Conservation (phyloP, 1,284 basidiomycete species). For the Trametes hirsuta region DNA sequence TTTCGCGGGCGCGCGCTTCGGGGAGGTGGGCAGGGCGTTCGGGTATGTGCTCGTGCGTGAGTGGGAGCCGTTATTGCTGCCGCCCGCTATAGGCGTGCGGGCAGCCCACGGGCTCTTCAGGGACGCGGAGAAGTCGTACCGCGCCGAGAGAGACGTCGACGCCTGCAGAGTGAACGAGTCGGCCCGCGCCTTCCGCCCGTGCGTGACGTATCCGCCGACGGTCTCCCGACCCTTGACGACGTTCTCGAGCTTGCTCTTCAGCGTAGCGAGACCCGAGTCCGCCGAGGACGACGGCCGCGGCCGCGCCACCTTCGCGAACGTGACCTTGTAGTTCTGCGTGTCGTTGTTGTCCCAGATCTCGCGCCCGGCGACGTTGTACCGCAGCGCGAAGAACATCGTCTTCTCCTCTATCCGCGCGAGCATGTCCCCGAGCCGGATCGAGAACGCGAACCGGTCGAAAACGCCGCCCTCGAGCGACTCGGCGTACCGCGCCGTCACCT, state of each 20-base stretch:
- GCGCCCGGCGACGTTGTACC: slow-evolving; percentile 73
- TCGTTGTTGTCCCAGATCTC: slow-evolving; percentile 94
- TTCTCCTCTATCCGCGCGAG: slow-evolving; percentile 81
- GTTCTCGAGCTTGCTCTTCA: slow-evolving; percentile 59
- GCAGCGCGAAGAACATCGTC: slow-evolving; percentile 81
- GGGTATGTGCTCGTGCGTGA: slow-evolving; percentile 44
- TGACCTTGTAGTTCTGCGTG: slow-evolving; percentile 79
- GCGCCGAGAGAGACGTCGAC: slow-evolving; percentile 44
- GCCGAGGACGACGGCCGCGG: slow-evolving; percentile 27
- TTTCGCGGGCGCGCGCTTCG: slow-evolving; percentile 41
- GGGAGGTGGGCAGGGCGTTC: slow-evolving; percentile 25
- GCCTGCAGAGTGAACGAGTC: slow-evolving; percentile 36
- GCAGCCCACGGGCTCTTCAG: slow-evolving; percentile 48
- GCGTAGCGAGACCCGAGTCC: slow-evolving; percentile 43
- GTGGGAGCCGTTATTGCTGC: slow-evolving; percentile 28
- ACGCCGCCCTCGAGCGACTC: slow-evolving; percentile 61
- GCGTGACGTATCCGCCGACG: slow-evolving; percentile 29
- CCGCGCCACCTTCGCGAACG: slow-evolving; percentile 46
- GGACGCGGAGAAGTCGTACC: slow-evolving; percentile 60
- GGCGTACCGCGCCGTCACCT: slow-evolving; percentile 82
- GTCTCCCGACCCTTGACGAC: slow-evolving; percentile 48
- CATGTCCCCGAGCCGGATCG: slow-evolving; percentile 67
- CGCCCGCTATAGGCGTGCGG: slow-evolving; percentile 21
- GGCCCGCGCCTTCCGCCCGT: slow-evolving; percentile 13
- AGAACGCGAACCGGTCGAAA: slow-evolving; percentile 73